Evolutionary conservation across 176 grass and related monocot species (phyloP), one percentile per base, ranked within the genome.

Genomic region (Dendrocalamus sinicus): DNA sequence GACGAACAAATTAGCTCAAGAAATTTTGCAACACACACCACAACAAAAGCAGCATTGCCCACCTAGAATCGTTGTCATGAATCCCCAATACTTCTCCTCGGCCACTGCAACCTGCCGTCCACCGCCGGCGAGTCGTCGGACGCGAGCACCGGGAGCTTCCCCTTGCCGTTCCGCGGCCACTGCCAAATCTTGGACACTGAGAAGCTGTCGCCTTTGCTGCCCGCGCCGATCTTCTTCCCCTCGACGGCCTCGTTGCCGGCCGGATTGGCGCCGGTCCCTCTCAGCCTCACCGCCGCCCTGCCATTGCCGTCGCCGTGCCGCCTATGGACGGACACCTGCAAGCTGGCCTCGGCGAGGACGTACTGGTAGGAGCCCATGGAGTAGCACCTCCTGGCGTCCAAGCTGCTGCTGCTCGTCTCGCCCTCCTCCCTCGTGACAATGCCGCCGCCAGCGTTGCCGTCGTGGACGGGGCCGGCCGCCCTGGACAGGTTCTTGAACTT

Each of bases 121-220:
- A 90, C 85, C 53, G 87, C 76, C 62, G 93, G 84, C 67, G 87
- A 89, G 84, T 80, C 88, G 83, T 95, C 91, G 80, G 90, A 62
- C 43, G 87, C 90, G 13, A 91, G 88, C 50, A 95, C 88, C 24
- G 95, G 95, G 37, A 98, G 86, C 90, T 93, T 95, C 40, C 89
- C 95, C 86, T 90, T 98, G 73, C 92, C 94, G 87, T 93, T 91
- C 24, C 91, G 76, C 5, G 89, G 89, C 95, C 95, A 98, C 72
- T 98, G 95, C 95, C 95, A 98, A 71, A 98, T 98, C 91, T 98
- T 98, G 68, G 95, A 98, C 89, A 98, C 95, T 12, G 95, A 98
- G 80, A 98, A 95, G 89, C 95, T 98, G 82, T 98, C 95, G 35
- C 91, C 93, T 35, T 93, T 98, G 83, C 93, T 91, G 19, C 89